Evolutionary conservation across 129 eudicot species (phyloP), one percentile per base, ranked within the genome.

Genomic region (Chrysanthemum makinoi): DNA sequence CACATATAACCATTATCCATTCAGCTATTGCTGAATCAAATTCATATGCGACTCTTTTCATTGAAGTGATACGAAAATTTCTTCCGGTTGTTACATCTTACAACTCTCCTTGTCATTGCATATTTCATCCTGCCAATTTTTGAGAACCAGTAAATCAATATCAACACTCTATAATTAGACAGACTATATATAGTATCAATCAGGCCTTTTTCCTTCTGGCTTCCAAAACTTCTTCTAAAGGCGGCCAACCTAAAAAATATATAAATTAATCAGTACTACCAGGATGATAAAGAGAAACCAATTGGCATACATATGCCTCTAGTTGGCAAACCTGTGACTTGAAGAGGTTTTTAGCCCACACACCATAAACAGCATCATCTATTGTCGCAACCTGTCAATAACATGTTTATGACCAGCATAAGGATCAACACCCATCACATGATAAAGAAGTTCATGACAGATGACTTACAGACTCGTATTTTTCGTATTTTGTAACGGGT

Each of bases 291-390:
- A 52, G 19, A 58, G 26, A 80, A 67, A 69, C 65, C 13, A 19
- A 50, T 35, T 62, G 44, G 20, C 50, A 53, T 50, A 10, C 18
- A 4, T 13, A 48, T 9, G 20, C 44, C 17, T 60, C 28, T 26
- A 26, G 28, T 26, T 26, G 28, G 2, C 28, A 26, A 26, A 26
- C 95, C 98, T 73, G 95, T 89, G 78, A 92, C 72, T 74, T 83
- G 95, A 66, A 92, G 91, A 73, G 96, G 62, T 89, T 86, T 78
- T 92, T 89, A 75, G 96, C 98, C 98, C 98, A 92, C 43, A 89
- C 85, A 48, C 91, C 96, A 77, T 92, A 92, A 43, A 92, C 87
- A 7, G 86, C 87, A 74, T 89, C 95, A 0, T 91, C 96, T 72
- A 93, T 81, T 5, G 84, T 83, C 52, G 98, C 90, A 65, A 89